Evolutionary conservation across 1,284 basidiomycete genomes (phyloP).

Genomic region (Tremellales sp.): DNA sequence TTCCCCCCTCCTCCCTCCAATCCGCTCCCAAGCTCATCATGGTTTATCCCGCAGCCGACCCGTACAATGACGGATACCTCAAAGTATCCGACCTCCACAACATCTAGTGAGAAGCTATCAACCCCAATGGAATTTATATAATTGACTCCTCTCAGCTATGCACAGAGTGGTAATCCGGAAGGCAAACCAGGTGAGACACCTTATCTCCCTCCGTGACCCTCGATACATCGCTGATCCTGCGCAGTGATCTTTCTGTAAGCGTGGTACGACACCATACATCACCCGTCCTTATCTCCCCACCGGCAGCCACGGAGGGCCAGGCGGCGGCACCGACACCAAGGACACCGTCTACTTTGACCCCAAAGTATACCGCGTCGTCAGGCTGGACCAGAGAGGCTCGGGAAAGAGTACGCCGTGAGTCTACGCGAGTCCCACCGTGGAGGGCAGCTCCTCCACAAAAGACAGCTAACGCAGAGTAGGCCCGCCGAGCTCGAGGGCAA

Average conservation of each 20-base stretch:
- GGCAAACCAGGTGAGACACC: constrained; percentile 63
- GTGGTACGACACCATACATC: background rate
- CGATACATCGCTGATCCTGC: background rate
- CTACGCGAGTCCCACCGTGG: background rate
- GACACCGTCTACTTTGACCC: constrained; percentile 81
- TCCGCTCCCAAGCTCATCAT: no score
- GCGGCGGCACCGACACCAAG: constrained; percentile 39
- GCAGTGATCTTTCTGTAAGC: constrained; percentile 66
- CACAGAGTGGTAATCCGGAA: constrained; percentile 69
- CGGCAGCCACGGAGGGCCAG: constrained; percentile 31
- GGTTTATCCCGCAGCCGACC: constrained; percentile 60
- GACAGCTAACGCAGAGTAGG: constrained; percentile 48
- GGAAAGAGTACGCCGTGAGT: constrained; percentile 75
- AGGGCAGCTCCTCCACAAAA: background rate
- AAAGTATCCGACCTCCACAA: constrained; percentile 72
- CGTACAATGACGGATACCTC: constrained; percentile 63
- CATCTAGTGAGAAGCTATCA: constrained; percentile 60
- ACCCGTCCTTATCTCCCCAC: background rate
- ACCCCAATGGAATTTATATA: background rate
- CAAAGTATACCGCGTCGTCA: constrained; percentile 63
- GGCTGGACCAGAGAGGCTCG: constrained; percentile 76
- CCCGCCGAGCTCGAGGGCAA: constrained; percentile 75
- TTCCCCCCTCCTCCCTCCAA: no score
- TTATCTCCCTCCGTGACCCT: constrained; percentile 1
- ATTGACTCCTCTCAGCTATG: constrained; percentile 57